Evolutionary conservation across 169 alveolate species (phyloP).

Genomic region (Plasmodium berghei): DNA sequence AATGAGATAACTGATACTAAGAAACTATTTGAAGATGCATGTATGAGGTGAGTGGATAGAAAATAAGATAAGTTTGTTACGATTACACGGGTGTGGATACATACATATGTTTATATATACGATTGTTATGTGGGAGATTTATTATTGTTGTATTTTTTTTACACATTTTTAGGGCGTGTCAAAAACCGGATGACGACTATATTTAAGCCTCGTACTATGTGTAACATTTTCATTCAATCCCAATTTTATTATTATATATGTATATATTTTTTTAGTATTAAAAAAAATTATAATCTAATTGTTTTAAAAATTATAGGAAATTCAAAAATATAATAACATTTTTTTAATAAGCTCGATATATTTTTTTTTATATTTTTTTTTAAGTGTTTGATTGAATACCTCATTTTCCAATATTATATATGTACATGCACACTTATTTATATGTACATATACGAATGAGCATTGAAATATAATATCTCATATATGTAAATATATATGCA

Average conservation of each 20-base stretch:
- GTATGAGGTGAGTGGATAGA: conserved; percentile 39
- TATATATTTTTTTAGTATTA: conserved; percentile 21
- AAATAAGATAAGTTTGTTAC: background rate
- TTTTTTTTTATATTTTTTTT: conserved; percentile 20
- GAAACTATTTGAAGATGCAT: conserved; percentile 67
- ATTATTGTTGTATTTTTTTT: conserved; percentile 2
- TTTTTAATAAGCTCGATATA: conserved; percentile 23
- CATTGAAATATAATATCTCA: background rate
- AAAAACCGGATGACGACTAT: conserved; percentile 65
- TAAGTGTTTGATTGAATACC: conserved; percentile 40
- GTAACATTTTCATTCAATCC: background rate
- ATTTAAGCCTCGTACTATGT: conserved; percentile 4
- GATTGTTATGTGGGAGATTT: background rate
- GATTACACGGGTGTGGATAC: background rate
- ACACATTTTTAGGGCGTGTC: conserved; percentile 62
- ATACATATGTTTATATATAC: background rate
- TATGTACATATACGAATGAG: background rate
- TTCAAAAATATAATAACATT: conserved; percentile 5
- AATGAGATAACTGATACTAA: conserved; percentile 66
- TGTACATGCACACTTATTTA: background rate
- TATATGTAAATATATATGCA: background rate
- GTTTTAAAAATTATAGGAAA: conserved; percentile 39
- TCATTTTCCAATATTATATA: too few relatives aligned
- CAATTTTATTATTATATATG: too few relatives aligned
- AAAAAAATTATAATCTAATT: background rate